Conservation (phyloP, 345 rosid species). For the Lepidium didymum region DNA sequence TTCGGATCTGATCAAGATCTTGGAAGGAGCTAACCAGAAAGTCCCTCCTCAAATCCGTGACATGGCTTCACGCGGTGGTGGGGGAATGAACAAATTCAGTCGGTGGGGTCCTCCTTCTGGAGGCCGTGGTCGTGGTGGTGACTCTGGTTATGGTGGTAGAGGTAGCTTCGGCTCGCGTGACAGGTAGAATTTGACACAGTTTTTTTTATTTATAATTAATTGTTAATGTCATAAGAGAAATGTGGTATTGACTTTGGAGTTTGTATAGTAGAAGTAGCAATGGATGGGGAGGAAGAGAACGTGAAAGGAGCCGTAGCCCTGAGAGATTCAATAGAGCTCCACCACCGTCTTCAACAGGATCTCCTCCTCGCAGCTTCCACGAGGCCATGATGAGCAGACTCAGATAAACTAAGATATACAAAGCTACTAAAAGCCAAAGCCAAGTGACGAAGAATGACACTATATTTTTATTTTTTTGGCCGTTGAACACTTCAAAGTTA, state of each 20-base stretch:
- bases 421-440: background rate
- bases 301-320: conserved; percentile 55
- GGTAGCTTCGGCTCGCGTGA: conserved; percentile 50
- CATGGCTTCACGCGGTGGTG: conserved; percentile 79
- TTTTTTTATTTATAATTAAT: background rate
- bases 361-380: conserved; percentile 65
- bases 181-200: conserved; percentile 36
- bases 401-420: background rate
- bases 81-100: conserved; percentile 57
- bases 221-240: background rate
- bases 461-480: conserved; percentile 16
- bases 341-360: conserved; percentile 30
- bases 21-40: conserved; percentile 88
- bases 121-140: conserved; percentile 60
- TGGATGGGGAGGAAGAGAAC: conserved; percentile 40
- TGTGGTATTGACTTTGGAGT: background rate
- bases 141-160: conserved; percentile 31
- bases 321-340: conserved; percentile 38
- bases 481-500: background rate
- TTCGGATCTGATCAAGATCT: conserved; percentile 70
- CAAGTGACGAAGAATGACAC: background rate
- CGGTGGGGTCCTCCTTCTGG: conserved; percentile 68
- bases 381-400: conserved; percentile 56
- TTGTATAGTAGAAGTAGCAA: conserved; percentile 33
- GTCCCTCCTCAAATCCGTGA: conserved; percentile 84